Conservation (phyloP, 768 basidiomycete genomes). For the Mycena crocata region DNA sequence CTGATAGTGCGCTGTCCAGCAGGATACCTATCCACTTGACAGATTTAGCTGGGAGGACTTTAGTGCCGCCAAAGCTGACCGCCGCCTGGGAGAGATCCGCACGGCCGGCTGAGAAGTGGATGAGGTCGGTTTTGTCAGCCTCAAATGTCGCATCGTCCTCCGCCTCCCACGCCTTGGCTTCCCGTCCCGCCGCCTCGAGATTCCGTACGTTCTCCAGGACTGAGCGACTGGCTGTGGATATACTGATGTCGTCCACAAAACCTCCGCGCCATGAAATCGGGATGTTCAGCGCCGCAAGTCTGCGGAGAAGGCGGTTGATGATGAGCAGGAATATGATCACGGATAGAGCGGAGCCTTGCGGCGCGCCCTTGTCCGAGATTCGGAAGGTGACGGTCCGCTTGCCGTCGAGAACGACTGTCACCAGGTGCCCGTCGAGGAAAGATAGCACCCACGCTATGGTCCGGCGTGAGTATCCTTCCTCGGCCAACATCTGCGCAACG, state of each 20-base stretch:
- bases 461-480: background rate
- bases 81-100: too few relatives aligned
- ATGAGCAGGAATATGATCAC: too few relatives aligned
- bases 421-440: slow-evolving; percentile 5
- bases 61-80: background rate
- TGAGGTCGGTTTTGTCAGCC: background rate
- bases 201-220: background rate
- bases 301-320: too few relatives aligned
- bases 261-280: background rate
- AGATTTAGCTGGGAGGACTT: background rate
- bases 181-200: background rate
- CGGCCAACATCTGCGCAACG: background rate
- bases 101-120: background rate
- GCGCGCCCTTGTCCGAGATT: too few relatives aligned
- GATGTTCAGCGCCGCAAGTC: too few relatives aligned
- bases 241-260: background rate
- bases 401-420: background rate
- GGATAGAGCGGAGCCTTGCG: too few relatives aligned
- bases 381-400: background rate
- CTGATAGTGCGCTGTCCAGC: background rate
- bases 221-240: background rate
- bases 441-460: background rate
- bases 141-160: background rate
- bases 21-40: background rate
- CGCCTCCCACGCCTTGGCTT: background rate